Conservation (phyloP, 169 alveolate genomes). For the Sarcocystis neurona region DNA sequence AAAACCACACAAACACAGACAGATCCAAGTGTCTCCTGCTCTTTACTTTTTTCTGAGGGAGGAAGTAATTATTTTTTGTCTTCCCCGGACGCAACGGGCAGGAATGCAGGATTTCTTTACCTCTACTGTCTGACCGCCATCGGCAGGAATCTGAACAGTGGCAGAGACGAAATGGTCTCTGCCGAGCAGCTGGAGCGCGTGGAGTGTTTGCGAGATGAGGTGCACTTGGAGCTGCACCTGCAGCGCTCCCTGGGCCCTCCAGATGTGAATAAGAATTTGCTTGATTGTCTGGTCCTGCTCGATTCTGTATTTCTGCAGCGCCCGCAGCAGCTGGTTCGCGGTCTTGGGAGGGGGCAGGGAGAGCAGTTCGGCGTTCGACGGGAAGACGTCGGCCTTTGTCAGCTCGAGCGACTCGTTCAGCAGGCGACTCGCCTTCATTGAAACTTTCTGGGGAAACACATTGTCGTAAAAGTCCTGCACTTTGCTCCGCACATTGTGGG, state of each 20-base stretch:
- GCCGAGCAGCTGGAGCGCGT: slow-evolving; percentile 62
- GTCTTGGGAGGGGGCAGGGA: slow-evolving; percentile 68
- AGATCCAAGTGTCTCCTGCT: neutral
- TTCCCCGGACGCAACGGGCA: neutral
- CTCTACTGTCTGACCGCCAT: slow-evolving; percentile 53
- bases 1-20: too few species aligned
- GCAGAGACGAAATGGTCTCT: slow-evolving; percentile 57
- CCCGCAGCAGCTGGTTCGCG: slow-evolving; percentile 69
- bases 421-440: slow-evolving; percentile 68
- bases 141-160: slow-evolving; percentile 66
- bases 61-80: neutral
- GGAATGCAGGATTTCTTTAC: neutral
- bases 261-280: slow-evolving; percentile 60
- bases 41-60: neutral
- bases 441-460: slow-evolving; percentile 65
- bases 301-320: slow-evolving; percentile 66
- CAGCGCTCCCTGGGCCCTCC: slow-evolving; percentile 68
- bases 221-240: slow-evolving; percentile 69
- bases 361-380: slow-evolving; percentile 60
- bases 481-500: slow-evolving; percentile 62
- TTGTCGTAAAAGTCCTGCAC: slow-evolving; percentile 69
- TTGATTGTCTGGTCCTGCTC: slow-evolving; percentile 63
- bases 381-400: slow-evolving; percentile 57
- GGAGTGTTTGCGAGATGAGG: slow-evolving; percentile 66
- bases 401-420: slow-evolving; percentile 66